Conservation (phyloP, 371 early-diverging fungal genomes). For the Rhizopus sp. region DNA sequence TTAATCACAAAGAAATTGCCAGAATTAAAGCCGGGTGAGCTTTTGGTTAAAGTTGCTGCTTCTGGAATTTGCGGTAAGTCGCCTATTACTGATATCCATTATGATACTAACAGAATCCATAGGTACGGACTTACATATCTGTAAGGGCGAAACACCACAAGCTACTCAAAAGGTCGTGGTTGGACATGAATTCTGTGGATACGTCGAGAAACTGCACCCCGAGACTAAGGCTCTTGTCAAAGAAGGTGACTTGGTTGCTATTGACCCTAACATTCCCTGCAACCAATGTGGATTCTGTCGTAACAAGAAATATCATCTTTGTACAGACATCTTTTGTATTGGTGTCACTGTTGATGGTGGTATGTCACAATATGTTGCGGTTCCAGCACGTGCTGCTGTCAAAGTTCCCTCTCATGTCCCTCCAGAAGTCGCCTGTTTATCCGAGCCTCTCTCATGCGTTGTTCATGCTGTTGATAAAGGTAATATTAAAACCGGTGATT, state of each 20-base stretch:
- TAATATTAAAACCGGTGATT: conserved; percentile 44
- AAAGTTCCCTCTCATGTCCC: conserved; percentile 38
- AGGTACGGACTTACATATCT: conserved; percentile 61
- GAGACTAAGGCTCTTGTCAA: conserved; percentile 28
- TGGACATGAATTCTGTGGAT: conserved; percentile 60
- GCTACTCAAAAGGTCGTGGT: conserved; percentile 52
- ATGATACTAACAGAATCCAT: not conserved
- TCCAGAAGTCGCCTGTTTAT: conserved; percentile 53
- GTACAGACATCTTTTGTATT: conserved; percentile 44
- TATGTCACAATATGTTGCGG: conserved; percentile 57
- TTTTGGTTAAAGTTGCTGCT: conserved; percentile 55
- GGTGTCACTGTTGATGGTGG: conserved; percentile 59
- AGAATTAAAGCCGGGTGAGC: conserved; percentile 42
- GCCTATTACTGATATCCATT: not conserved
- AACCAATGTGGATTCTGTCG: conserved; percentile 56
- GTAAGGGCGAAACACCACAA: conserved; percentile 60
- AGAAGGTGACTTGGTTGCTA: conserved; percentile 48
- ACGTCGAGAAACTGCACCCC: conserved; percentile 49
- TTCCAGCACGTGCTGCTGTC: conserved; percentile 46
- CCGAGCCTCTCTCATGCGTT: conserved; percentile 62
- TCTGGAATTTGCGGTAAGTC: conserved; percentile 58
- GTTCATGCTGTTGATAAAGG: conserved; percentile 60
- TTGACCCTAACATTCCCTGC: conserved; percentile 62
- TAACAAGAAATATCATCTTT: conserved; percentile 53
- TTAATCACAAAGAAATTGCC: conserved; percentile 43